Percentiles rank a stretch among this genome's conserved stretches.
Conservation (phyloP, 1,284 basidiomycete genomes). For the Trichosporon faecale region DNA sequence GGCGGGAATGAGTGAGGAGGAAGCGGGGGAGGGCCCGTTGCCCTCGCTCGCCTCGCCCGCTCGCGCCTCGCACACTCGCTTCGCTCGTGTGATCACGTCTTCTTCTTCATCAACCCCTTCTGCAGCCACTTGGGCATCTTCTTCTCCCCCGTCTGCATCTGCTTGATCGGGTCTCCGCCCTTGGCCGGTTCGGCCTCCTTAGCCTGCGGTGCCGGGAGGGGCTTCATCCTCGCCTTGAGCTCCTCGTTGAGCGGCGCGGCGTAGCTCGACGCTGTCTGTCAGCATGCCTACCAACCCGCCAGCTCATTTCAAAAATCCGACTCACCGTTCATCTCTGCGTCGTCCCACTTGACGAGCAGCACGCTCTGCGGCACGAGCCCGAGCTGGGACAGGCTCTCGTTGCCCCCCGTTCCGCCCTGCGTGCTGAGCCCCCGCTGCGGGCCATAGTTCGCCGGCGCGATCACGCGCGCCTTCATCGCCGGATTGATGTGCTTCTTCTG, state of each 20-base stretch:
- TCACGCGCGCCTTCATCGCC: constrained; percentile 29
- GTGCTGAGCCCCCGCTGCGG: constrained; percentile 33
- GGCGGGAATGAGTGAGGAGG: no score
- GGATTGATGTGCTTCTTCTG: constrained; percentile 26
- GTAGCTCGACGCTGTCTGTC: constrained; percentile 33
- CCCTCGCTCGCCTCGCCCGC: no score
- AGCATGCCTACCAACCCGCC: not conserved
- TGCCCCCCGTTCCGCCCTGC: constrained; percentile 42
- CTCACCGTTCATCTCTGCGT: constrained; percentile 49
- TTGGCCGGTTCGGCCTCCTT: constrained; percentile 14
- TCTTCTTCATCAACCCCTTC: constrained; percentile 51
- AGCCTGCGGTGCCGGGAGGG: constrained; percentile 36
- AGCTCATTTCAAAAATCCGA: constrained; percentile 11
- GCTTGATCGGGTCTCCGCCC: constrained; percentile 34
- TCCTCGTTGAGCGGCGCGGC: constrained; percentile 45
- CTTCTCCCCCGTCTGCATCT: constrained; percentile 27
- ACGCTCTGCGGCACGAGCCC: constrained; percentile 52
- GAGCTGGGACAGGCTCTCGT: constrained; percentile 42
- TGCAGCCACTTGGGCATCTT: constrained; percentile 32
- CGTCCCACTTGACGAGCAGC: constrained; percentile 46
- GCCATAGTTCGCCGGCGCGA: constrained; percentile 42
- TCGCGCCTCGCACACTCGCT: no score
- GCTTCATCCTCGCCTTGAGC: constrained; percentile 39
- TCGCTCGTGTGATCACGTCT: constrained; percentile 14
- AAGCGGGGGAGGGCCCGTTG: no score